Percentiles rank a stretch among this genome's conserved stretches.
These are phyloP conservation scores for Trypanosoma melophagium DNA, from an alignment of 208 protist species.

Conservation along the genomic window DNA sequence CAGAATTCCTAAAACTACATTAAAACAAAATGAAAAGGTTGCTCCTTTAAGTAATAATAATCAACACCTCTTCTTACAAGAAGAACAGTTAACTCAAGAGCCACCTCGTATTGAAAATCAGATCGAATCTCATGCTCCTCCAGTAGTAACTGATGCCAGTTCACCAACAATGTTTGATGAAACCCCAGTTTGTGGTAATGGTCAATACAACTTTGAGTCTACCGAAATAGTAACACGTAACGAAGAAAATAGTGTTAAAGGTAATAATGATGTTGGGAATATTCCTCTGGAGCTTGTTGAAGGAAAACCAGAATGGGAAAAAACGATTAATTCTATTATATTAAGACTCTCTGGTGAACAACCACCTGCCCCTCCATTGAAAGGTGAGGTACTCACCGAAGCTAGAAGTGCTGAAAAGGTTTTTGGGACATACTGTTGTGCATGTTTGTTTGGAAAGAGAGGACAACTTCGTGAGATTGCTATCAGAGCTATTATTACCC, in stretches of 20 bases:
- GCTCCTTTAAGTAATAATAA: not conserved
- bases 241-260: not conserved
- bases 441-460: constrained; percentile 67
- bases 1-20: constrained; percentile 11
- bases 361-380: constrained; percentile 33
- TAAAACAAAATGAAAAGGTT: not conserved
- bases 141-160: not conserved
- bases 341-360: constrained; percentile 36
- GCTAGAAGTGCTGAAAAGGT: constrained; percentile 44
- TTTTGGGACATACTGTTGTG: constrained; percentile 70
- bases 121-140: constrained; percentile 4
- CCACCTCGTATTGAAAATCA: not conserved
- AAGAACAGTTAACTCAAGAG: not conserved
- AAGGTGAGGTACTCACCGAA: constrained; percentile 42
- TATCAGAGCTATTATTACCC: constrained; percentile 54
- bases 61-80: not conserved
- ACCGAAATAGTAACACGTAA: not conserved
- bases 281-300: constrained; percentile 26
- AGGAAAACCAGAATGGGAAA: constrained; percentile 73
- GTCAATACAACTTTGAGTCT: constrained; percentile 60
- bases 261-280: not conserved
- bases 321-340: constrained; percentile 60
- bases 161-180: constrained; percentile 54
- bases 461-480: constrained; percentile 78
- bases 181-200: constrained; percentile 51